Evolutionary conservation across 176 grass and related monocot genomes (phyloP).

Genomic region (Microstegium vimineum): DNA sequence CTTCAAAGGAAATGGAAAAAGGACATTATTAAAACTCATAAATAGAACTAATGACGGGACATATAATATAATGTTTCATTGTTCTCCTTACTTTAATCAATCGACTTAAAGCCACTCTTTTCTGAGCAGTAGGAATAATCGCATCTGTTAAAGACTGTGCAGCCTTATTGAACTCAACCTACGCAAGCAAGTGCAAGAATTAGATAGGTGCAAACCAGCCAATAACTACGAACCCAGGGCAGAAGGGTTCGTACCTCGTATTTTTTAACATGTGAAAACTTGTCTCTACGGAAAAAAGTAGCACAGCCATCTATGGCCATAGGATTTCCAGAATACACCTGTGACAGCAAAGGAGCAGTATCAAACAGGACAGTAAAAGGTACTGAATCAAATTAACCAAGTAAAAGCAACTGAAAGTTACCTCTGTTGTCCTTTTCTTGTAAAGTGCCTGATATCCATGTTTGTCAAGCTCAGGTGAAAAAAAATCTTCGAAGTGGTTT

Average conservation of each 20-base stretch:
- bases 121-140: constrained; percentile 78
- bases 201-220: constrained; percentile 23
- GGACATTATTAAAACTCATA: neutral
- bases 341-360: constrained; percentile 21
- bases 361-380: constrained; percentile 2
- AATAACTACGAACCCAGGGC: constrained; percentile 1
- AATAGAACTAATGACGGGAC: neutral
- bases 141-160: constrained; percentile 96
- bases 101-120: constrained; percentile 77
- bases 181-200: constrained; percentile 39
- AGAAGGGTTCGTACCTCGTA: constrained; percentile 70
- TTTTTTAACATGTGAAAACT: constrained; percentile 99
- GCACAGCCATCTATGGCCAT: constrained; percentile 81
- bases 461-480: constrained; percentile 95
- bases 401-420: constrained; percentile 19
- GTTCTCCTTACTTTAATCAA: constrained; percentile 70
- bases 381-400: constrained; percentile 23
- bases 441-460: constrained; percentile 99
- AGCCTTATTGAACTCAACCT: constrained; percentile 99
- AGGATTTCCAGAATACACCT: constrained; percentile 78
- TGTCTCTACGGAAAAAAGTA: constrained; percentile 98
- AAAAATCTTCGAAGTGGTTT: constrained; percentile 95
- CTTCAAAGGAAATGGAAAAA: constrained; percentile 38
- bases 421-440: constrained; percentile 98
- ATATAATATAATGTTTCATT: neutral